Evolutionary conservation across 257 asterid genomes (phyloP).

Genomic region (Echium plantagineum): DNA sequence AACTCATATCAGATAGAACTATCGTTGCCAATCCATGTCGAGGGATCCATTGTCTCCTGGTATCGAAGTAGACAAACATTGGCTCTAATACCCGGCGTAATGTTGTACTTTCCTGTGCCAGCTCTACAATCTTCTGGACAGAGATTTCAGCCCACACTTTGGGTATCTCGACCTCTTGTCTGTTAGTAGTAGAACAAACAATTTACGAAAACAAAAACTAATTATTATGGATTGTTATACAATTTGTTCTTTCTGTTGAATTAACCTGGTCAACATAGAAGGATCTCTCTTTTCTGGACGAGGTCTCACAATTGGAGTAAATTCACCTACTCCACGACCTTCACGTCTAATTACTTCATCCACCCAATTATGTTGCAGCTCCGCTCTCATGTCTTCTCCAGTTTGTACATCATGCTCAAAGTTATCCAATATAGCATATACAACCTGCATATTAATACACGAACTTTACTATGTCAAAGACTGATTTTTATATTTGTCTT

Average conservation of each 20-base stretch:
- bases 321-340: constrained; percentile 74
- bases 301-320: constrained; percentile 52
- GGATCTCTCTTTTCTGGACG: constrained; percentile 77
- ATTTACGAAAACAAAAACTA: neutral
- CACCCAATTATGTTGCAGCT: constrained; percentile 92
- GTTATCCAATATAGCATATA: constrained; percentile 65
- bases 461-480: constrained; percentile 1
- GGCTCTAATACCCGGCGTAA: constrained; percentile 87
- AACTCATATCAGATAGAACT: constrained; percentile 74
- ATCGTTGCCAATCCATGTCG: constrained; percentile 58
- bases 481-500: neutral
- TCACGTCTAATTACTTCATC: constrained; percentile 88
- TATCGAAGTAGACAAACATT: constrained; percentile 74
- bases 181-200: constrained; percentile 21
- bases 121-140: constrained; percentile 81
- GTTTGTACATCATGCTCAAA: constrained; percentile 46
- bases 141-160: constrained; percentile 90
- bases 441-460: constrained; percentile 40
- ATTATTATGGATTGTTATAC: neutral
- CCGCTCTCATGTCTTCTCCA: constrained; percentile 57
- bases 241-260: constrained; percentile 1
- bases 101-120: constrained; percentile 79
- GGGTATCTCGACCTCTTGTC: constrained; percentile 84
- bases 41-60: constrained; percentile 61
- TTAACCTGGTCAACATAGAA: constrained; percentile 57